Evolutionary conservation across 2,329 filamentous ascomycete species (phyloP), one percentile per base, ranked within the genome.

Genomic region (Zasmidium angulare): DNA sequence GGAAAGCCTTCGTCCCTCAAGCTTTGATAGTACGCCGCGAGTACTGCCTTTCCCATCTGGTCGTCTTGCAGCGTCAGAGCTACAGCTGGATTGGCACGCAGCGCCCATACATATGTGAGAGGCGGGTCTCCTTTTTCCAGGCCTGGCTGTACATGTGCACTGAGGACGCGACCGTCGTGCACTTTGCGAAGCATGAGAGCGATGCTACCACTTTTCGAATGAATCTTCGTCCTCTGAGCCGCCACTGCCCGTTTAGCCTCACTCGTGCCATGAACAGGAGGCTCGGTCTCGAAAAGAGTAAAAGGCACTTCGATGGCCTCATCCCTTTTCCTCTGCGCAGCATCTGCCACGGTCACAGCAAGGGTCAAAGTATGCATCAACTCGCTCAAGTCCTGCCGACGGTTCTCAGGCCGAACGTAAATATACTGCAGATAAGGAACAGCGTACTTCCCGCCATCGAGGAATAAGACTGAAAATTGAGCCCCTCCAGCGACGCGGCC

Each of bases 371-470:
- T 66, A 43, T 68, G 65, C n/a, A 68, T 49, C 2, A 68, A n/a
- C 24, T 68, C 66, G 40, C 59, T 62, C 36, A 68, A 49, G 46
- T 63, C 60, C 47, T 66, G 62, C 47, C 63, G 56, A 19, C 63
- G 58, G 50, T 65, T 63, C 22, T 63, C 36, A 19, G 56, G 55
- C 19, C 62, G 56, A 6, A 67, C 59, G 43, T 67, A 67, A n/a
- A 68, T 65, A 43, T 67, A 67, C 36, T 68, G 65, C 36, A 68
- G 52, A 52, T 68, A 67, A 19, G 65, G 65, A 14, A 67, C 60
- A 9, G 57, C 66, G 52, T 56, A 46, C 22, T 48, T 29, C 7
- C 57, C 46, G 2, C 52, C 55, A 22, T 46, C 11, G 3, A 63
- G 46, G 20, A 64, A 53, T 3, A 68, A 59, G 22, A 67, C 56